Base-by-base conservation (phyloP, 2,329 filamentous ascomycete species). In the Hypomyces perniciosus region DNA sequence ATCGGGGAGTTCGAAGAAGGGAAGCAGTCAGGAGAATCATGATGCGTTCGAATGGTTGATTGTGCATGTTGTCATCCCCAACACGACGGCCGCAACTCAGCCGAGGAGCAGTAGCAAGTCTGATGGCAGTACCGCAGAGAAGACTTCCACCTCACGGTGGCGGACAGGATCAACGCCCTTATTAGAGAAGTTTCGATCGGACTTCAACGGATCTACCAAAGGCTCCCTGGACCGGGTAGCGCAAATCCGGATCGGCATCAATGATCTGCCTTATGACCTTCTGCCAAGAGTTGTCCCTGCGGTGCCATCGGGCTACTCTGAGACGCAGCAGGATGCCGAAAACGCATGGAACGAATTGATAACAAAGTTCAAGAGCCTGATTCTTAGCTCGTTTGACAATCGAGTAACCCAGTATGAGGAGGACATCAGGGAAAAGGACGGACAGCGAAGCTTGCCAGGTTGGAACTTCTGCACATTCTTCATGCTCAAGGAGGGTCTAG, bases 401-500 rank as follows among this genome's bases (percentile, higher is more conserved):
- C 83, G 93, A 7, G 93, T 99, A 1, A 84, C 81, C 20, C 92
- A 97, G 62, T 99, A 99, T 66, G 93, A 99, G 68, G 91, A 96
- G 53, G 93, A 99, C 59, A 96, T 99, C 59, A 87, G 89, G 56
- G 93, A 96, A 67, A 93, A 91, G 63, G 92, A 97, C 60, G 81
- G 85, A 0, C 91, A 97, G 66, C 80, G 92, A 43, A 84, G 77
- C 33, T 72, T 99, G 13, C 93, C 93, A 0, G 93, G 93, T 0
- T 99, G 93, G 93, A 99, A 99, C 64, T 99, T 99, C 65, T 97
- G 93, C 69, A 99, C 93, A 0, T 99, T 99, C 66, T 99, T 99
- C 66, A 91, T 99, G 12, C 77, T 99, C 7, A 99, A 99, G 63
- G 93, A 99, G 67, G 93, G 93, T 0, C 73, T 99, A 34, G 92